A percentile compares a stretch with the other conserved stretches of the same genome.
Evolutionary conservation across 148 eudicot species (phyloP).

Genomic region (Chenopodium album): DNA sequence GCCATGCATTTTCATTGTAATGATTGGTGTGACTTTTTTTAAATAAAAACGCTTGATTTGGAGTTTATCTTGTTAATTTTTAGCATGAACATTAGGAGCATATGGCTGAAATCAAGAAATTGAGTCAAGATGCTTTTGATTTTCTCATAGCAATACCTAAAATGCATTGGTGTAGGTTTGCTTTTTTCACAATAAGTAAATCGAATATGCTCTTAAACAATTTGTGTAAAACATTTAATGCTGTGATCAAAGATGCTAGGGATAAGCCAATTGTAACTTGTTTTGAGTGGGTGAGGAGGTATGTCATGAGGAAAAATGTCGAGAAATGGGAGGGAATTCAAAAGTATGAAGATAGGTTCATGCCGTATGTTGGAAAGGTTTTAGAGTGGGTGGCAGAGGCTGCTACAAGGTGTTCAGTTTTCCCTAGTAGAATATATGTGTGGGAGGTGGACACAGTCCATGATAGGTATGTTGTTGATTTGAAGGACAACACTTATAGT

Average conservation of each 20-base stretch:
- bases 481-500: background rate
- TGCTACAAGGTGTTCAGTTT: background rate
- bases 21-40: too few species aligned
- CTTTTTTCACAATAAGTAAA: too few species aligned
- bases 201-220: too few species aligned
- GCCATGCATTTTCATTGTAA: too few species aligned
- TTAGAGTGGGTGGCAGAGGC: background rate
- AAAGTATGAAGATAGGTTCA: background rate
- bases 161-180: too few species aligned
- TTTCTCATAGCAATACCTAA: too few species aligned
- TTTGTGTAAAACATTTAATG: background rate
- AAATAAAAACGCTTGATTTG: too few species aligned
- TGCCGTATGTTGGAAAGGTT: background rate
- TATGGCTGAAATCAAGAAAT: too few species aligned
- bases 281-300: too few species aligned
- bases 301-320: background rate
- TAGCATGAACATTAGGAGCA: too few species aligned
- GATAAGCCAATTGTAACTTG: background rate
- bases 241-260: background rate
- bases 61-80: too few species aligned
- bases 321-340: background rate
- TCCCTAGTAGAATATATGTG: background rate
- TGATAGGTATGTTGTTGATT: background rate
- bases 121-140: too few species aligned
- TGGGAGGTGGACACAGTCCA: background rate